phyloP scores from a whole-genome alignment of 208 protist genomes.

The Leptomonas seymouri region DNA sequence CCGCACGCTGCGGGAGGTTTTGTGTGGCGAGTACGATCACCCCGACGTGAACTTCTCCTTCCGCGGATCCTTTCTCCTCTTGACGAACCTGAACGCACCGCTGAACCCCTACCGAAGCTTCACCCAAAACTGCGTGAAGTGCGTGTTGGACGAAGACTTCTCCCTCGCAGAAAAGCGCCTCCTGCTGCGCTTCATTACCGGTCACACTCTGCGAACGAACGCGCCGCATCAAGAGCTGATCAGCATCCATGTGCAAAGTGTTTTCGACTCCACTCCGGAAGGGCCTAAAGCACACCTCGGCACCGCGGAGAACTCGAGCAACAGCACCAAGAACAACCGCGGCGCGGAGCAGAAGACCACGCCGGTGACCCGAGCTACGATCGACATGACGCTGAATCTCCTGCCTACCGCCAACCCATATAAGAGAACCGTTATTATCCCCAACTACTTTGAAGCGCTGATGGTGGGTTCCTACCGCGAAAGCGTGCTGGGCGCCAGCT shows the following conservation, averaged over 20 bases:
- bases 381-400: slow-evolving; percentile 31
- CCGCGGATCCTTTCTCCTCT: slow-evolving; percentile 36
- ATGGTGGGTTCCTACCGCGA: slow-evolving; percentile 35
- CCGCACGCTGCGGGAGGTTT: slow-evolving; percentile 49
- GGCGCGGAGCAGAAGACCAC: neutral
- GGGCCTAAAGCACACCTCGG: neutral
- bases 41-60: slow-evolving; percentile 37
- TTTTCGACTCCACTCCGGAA: slow-evolving; percentile 2
- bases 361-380: slow-evolving; percentile 15
- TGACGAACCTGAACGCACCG: slow-evolving; percentile 22
- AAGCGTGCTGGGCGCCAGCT: slow-evolving; percentile 13
- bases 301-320: neutral
- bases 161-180: slow-evolving; percentile 35
- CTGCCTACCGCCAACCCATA: slow-evolving; percentile 31
- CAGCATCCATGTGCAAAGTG: slow-evolving; percentile 11
- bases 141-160: slow-evolving; percentile 53
- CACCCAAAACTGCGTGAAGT: slow-evolving; percentile 23
- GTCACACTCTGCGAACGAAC: slow-evolving; percentile 24
- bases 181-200: slow-evolving; percentile 60
- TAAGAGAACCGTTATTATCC: slow-evolving; percentile 38
- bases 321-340: neutral
- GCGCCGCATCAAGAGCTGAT: slow-evolving; percentile 9
- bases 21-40: slow-evolving; percentile 39
- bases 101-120: slow-evolving; percentile 21
- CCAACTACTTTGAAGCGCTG: slow-evolving; percentile 51